phyloP scores from a whole-genome alignment of 2,329 filamentous ascomycete species.

The Trichoderma hamatum region DNA sequence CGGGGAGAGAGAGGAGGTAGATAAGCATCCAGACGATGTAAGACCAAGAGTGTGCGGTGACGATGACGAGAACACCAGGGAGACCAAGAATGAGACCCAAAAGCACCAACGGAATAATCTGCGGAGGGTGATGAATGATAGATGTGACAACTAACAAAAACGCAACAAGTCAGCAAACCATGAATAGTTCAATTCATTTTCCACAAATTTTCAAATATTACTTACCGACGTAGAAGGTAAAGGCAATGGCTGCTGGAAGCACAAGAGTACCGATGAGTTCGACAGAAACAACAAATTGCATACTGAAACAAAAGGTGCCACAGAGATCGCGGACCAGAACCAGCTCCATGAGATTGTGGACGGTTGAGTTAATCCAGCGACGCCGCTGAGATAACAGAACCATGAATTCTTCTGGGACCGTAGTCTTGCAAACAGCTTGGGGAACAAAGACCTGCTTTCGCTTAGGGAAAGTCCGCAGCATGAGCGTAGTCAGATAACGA shows the following conservation, averaged over 20 bases:
- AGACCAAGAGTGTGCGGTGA: conserved; percentile 89
- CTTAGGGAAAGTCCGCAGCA: conserved; percentile 98
- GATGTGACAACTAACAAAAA: conserved; percentile 72
- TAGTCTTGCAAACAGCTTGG: conserved; percentile 98
- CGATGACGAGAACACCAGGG: conserved; percentile 84
- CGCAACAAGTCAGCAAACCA: not conserved
- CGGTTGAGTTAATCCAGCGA: conserved; percentile 98
- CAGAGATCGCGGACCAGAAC: conserved; percentile 94
- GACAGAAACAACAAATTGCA: conserved; percentile 98
- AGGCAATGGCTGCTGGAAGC: conserved; percentile 91
- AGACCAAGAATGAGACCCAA: conserved; percentile 90
- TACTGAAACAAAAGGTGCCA: conserved; percentile 99
- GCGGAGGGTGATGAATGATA: conserved; percentile 74
- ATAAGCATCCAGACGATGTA: conserved; percentile 98
- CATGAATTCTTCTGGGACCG: conserved; percentile 88
- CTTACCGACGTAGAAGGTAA: conserved; percentile 94
- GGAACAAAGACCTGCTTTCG: conserved; percentile 98
- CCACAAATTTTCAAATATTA: conserved; percentile 32
- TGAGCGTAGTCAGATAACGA: conserved; percentile 92
- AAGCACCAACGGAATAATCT: conserved; percentile 88
- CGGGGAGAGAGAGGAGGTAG: conserved; percentile 86
- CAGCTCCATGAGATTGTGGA: conserved; percentile 98
- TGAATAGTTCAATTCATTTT: not conserved
- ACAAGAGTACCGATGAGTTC: conserved; percentile 94
- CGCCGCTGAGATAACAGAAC: conserved; percentile 92